These are phyloP conservation scores for Apiotrichum porosum DNA, from an alignment of 1,284 basidiomycete species.

Conservation along the genomic window DNA sequence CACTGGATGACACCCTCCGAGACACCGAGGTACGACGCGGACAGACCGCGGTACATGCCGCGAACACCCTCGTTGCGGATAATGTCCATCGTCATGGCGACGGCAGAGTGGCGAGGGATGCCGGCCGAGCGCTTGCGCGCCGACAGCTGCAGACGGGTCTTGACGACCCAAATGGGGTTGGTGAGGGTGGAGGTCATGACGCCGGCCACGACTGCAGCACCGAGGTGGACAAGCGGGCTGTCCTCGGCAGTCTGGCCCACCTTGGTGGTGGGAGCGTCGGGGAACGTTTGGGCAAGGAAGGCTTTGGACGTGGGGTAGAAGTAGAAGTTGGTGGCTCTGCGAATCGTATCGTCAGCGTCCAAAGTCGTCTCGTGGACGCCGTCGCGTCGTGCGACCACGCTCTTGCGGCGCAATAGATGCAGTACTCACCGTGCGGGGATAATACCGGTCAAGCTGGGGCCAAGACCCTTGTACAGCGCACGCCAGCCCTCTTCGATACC, in stretches of 20 bases:
- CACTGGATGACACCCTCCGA: slow-evolving; percentile 97
- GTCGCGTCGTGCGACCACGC: too few species aligned
- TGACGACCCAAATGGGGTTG: slow-evolving; percentile 98
- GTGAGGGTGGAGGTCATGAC: slow-evolving; percentile 87
- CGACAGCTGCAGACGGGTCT: slow-evolving; percentile 77
- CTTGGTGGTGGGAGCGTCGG: slow-evolving; percentile 52
- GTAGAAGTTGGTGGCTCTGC: slow-evolving; percentile 86
- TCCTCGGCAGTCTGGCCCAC: slow-evolving; percentile 61
- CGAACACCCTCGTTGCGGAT: slow-evolving; percentile 72
- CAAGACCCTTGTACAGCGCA: slow-evolving; percentile 91
- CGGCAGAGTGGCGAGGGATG: slow-evolving; percentile 22
- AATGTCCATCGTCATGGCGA: slow-evolving; percentile 67
- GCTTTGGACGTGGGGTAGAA: slow-evolving; percentile 97
- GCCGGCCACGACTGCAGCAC: slow-evolving; percentile 75
- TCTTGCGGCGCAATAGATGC: too few species aligned
- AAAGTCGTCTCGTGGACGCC: not conserved
- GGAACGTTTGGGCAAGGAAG: slow-evolving; percentile 73
- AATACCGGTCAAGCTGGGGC: slow-evolving; percentile 89
- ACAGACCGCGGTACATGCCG: slow-evolving; percentile 92
- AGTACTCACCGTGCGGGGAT: slow-evolving; percentile 73
- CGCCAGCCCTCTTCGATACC: slow-evolving; percentile 83
- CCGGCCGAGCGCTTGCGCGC: slow-evolving; percentile 26
- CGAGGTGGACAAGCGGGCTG: slow-evolving; percentile 77
- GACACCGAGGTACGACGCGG: slow-evolving; percentile 91
- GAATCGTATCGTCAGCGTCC: not conserved